Conservation (phyloP, 2,329 filamentous ascomycete genomes). For the Penicillium sp. region DNA sequence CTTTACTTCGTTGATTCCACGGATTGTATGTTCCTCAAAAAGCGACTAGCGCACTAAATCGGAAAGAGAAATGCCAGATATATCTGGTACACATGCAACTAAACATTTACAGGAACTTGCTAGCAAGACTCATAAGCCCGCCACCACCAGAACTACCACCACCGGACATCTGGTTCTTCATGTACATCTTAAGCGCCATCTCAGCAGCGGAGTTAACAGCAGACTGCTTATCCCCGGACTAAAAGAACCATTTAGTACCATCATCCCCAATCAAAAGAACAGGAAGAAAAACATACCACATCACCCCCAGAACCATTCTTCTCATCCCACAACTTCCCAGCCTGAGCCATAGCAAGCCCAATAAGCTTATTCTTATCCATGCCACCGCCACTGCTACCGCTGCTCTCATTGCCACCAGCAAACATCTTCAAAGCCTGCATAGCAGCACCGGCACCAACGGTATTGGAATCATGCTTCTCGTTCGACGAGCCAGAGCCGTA, state of each 20-base stretch:
- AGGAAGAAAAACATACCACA: slow-evolving; percentile 40
- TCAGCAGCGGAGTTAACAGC: slow-evolving; percentile 76
- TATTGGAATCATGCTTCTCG: slow-evolving; percentile 45
- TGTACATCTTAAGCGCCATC: slow-evolving; percentile 86
- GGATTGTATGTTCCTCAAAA: not conserved
- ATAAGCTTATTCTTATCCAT: slow-evolving; percentile 75
- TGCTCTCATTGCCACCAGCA: slow-evolving; percentile 44
- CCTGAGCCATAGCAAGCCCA: slow-evolving; percentile 83
- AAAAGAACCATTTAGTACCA: too few species aligned
- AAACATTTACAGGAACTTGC: slow-evolving; percentile 55
- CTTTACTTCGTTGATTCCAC: not conserved
- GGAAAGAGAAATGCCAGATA: not conserved
- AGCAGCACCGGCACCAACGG: slow-evolving; percentile 44
- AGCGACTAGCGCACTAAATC: not conserved
- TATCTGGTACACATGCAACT: not conserved
- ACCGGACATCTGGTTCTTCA: slow-evolving; percentile 65
- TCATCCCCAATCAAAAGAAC: not conserved
- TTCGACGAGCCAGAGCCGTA: slow-evolving; percentile 52
- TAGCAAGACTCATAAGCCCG: slow-evolving; percentile 57
- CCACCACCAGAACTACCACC: slow-evolving; percentile 45
- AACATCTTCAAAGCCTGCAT: slow-evolving; percentile 73
- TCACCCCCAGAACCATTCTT: slow-evolving; percentile 53
- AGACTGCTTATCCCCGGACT: slow-evolving; percentile 71
- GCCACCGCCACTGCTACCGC: slow-evolving; percentile 31
- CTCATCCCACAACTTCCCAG: slow-evolving; percentile 70